These are phyloP conservation scores for Phytophthora brassicae DNA, from an alignment of 352 stramenopile species.

Conservation along the genomic window DNA sequence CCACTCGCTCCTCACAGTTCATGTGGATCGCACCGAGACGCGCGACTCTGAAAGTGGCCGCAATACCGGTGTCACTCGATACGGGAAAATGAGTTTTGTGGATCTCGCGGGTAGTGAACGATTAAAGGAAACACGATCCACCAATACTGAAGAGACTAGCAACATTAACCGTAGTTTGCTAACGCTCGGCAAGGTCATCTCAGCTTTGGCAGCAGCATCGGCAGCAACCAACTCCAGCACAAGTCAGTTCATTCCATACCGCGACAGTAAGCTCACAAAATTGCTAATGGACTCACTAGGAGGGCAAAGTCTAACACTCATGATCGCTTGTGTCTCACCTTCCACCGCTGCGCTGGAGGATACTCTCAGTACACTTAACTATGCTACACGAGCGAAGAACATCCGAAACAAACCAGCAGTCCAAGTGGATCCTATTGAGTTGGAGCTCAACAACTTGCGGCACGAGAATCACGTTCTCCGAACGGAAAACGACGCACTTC, in stretches of 20 bases:
- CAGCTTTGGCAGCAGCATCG: constrained; percentile 56
- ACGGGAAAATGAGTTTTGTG: constrained; percentile 83
- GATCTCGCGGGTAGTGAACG: constrained; percentile 78
- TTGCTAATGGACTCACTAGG: constrained; percentile 85
- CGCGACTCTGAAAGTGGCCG: constrained; percentile 39
- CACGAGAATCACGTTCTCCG: constrained; percentile 66
- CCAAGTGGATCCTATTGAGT: constrained; percentile 66
- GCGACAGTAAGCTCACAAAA: constrained; percentile 87
- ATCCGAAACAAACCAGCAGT: constrained; percentile 83
- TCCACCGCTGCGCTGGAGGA: constrained; percentile 61
- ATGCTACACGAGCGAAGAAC: constrained; percentile 82
- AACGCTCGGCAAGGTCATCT: constrained; percentile 86
- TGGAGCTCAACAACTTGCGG: constrained; percentile 57
- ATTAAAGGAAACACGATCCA: constrained; percentile 72
- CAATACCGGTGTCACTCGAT: constrained; percentile 51
- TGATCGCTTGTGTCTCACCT: constrained; percentile 84
- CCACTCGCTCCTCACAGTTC: constrained; percentile 76
- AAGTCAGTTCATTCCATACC: constrained; percentile 71
- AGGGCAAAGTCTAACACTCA: constrained; percentile 79
- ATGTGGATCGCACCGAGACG: constrained; percentile 62
- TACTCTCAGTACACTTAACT: constrained; percentile 85
- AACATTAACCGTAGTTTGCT: constrained; percentile 87
- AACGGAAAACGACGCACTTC: constrained; percentile 61
- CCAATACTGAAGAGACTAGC: constrained; percentile 72
- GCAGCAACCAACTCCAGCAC: constrained; percentile 6